These are phyloP conservation scores for Alectoria sarmentosa DNA, from an alignment of 495 filamentous ascomycete species.

Conservation along the genomic window DNA sequence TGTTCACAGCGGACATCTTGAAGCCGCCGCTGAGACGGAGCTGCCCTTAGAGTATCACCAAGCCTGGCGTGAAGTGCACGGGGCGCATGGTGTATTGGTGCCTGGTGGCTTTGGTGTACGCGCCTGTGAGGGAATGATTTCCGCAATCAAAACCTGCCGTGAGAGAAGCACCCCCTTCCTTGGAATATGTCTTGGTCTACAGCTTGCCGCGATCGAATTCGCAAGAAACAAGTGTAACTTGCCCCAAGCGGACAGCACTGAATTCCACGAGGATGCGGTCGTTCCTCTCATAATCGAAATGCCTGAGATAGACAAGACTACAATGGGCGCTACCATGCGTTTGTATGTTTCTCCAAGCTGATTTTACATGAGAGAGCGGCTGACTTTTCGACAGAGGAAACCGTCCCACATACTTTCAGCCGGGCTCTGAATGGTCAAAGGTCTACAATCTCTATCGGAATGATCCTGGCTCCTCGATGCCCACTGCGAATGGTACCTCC, in stretches of 20 bases:
- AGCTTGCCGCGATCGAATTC: conserved; percentile 86
- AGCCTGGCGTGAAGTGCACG: conserved; percentile 76
- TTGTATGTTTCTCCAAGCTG: conserved; percentile 33
- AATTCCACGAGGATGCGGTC: conserved; percentile 51
- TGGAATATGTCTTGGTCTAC: conserved; percentile 92
- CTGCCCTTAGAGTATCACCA: conserved; percentile 75
- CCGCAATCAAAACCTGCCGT: conserved; percentile 74
- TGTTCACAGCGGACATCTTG: conserved; percentile 80
- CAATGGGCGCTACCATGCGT: conserved; percentile 88
- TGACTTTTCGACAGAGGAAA: conserved; percentile 40
- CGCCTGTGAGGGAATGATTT: conserved; percentile 83
- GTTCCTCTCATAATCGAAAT: conserved; percentile 76
- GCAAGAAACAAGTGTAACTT: conserved; percentile 66
- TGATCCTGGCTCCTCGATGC: conserved; percentile 20
- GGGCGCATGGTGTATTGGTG: conserved; percentile 53
- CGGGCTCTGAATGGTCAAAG: conserved; percentile 69
- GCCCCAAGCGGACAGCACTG: conserved; percentile 53
- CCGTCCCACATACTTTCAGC: conserved; percentile 67
- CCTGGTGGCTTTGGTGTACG: conserved; percentile 77
- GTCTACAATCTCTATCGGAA: conserved; percentile 67
- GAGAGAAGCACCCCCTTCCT: conserved; percentile 75
- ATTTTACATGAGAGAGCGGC: neutral
- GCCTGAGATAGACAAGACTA: conserved; percentile 73
- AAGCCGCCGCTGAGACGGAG: conserved; percentile 46
- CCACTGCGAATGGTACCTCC: conserved; percentile 7